Conservation (phyloP, 2,329 filamentous ascomycete genomes). For the Byssothecium circinans region DNA sequence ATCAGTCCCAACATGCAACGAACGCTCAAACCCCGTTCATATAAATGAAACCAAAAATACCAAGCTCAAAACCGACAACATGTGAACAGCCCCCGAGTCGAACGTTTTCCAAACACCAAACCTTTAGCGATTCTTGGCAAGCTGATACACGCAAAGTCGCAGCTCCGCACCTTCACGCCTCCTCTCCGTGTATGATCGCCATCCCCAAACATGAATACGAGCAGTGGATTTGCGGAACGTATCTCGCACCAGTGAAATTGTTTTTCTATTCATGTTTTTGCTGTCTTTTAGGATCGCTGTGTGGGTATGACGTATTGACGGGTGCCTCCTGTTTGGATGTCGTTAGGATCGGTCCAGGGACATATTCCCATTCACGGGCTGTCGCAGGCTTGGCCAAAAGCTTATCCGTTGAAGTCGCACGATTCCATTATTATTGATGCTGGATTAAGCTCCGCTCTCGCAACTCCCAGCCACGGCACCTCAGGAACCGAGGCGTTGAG, state of each 20-base stretch:
- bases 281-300: too few relatives aligned
- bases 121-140: neutral
- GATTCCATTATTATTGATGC: conserved; percentile 1
- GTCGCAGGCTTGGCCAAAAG: conserved; percentile 10
- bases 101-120: conserved; percentile 1
- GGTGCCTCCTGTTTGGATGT: too few relatives aligned
- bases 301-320: too few relatives aligned
- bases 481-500: too few relatives aligned
- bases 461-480: too few relatives aligned
- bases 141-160: conserved; percentile 6
- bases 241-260: neutral
- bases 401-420: conserved; percentile 5
- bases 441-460: conserved; percentile 2
- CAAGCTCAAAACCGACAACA: too few relatives aligned
- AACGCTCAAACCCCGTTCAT: neutral
- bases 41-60: neutral
- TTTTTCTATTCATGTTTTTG: neutral
- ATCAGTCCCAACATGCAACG: too few relatives aligned
- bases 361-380: too few relatives aligned
- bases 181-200: neutral
- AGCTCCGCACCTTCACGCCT: too few relatives aligned
- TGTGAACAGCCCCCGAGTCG: too few relatives aligned
- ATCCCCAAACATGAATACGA: conserved; percentile 1
- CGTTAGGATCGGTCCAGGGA: too few relatives aligned
- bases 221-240: neutral